These are phyloP conservation scores for Scedosporium apiospermum DNA, from an alignment of 2,329 filamentous ascomycete species.

Conservation along the genomic window DNA sequence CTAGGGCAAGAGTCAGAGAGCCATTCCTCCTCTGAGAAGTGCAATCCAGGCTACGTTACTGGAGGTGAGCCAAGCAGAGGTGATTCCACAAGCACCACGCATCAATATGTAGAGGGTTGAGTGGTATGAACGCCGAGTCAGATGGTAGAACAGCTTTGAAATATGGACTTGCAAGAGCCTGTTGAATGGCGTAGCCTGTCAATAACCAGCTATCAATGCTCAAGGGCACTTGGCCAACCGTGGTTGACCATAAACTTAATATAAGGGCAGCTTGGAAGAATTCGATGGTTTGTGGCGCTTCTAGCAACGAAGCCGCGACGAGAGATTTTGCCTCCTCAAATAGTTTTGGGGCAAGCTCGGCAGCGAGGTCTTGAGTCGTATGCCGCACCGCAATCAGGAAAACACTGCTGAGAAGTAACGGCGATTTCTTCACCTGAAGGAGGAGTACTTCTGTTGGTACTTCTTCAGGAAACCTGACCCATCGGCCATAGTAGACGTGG, in stretches of 20 bases:
- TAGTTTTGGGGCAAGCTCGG: conserved; percentile 13
- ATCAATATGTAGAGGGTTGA: conserved; percentile 5
- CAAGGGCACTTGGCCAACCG: conserved; percentile 16
- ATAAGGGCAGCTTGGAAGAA: conserved; percentile 17
- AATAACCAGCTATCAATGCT: conserved; percentile 19
- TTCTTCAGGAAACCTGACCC: conserved; percentile 16
- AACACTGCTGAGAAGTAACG: conserved; percentile 15
- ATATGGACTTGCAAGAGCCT: conserved; percentile 14
- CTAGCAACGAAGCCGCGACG: conserved; percentile 10
- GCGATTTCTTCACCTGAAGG: conserved; percentile 7
- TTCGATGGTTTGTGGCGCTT: conserved; percentile 11
- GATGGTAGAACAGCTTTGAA: conserved; percentile 10
- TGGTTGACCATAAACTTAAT: conserved; percentile 18
- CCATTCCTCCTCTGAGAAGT: neutral
- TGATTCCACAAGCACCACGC: conserved; percentile 19
- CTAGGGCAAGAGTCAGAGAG: neutral
- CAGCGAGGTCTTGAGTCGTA: conserved; percentile 14
- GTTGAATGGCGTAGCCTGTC: conserved; percentile 16
- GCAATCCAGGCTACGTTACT: conserved; percentile 9
- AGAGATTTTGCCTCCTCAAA: conserved; percentile 16
- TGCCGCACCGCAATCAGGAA: conserved; percentile 17
- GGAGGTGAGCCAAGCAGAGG: conserved; percentile 17
- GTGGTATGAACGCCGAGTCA: neutral
- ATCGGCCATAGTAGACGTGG: conserved; percentile 16
- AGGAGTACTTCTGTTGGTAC: conserved; percentile 10